Percentiles rank a stretch among this genome's conserved stretches.
Conservation (phyloP, 306 rosid genomes). For the Castanospermum australe region DNA sequence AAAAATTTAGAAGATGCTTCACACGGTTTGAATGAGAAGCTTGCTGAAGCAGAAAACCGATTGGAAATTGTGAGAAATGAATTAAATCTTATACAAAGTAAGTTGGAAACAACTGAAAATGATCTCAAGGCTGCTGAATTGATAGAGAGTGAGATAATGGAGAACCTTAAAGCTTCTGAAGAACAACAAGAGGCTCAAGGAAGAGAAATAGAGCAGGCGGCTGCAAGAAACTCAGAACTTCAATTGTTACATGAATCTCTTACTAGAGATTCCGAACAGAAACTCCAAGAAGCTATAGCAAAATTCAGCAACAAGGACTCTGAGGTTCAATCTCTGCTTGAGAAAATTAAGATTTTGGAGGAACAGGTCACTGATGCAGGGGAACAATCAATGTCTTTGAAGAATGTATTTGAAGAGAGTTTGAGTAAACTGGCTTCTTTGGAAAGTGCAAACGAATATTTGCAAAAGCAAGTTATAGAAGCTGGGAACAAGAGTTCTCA, state of each 20-base stretch:
- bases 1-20: slow-evolving; percentile 59
- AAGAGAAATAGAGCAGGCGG: slow-evolving; percentile 49
- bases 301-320: slow-evolving; percentile 57
- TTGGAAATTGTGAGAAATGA: slow-evolving; percentile 71
- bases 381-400: slow-evolving; percentile 41
- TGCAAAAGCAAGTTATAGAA: slow-evolving; percentile 51
- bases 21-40: slow-evolving; percentile 52
- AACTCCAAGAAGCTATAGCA: slow-evolving; percentile 63
- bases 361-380: slow-evolving; percentile 51
- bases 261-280: slow-evolving; percentile 66
- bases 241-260: slow-evolving; percentile 67
- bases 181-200: slow-evolving; percentile 57
- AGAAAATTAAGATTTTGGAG: slow-evolving; percentile 63
- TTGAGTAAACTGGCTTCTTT: slow-evolving; percentile 54
- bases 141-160: slow-evolving; percentile 59
- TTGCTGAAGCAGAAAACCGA: slow-evolving; percentile 74
- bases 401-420: slow-evolving; percentile 58
- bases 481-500: slow-evolving; percentile 66
- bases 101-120: slow-evolving; percentile 55
- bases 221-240: slow-evolving; percentile 66
- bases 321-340: slow-evolving; percentile 73
- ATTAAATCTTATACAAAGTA: slow-evolving; percentile 68
- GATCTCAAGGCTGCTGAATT: slow-evolving; percentile 60
- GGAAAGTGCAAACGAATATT: slow-evolving; percentile 66
- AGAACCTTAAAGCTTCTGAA: slow-evolving; percentile 67